These are phyloP conservation scores for Starmerella riodocensis DNA, from an alignment of 805 yeast genomes.

Conservation along the genomic window DNA sequence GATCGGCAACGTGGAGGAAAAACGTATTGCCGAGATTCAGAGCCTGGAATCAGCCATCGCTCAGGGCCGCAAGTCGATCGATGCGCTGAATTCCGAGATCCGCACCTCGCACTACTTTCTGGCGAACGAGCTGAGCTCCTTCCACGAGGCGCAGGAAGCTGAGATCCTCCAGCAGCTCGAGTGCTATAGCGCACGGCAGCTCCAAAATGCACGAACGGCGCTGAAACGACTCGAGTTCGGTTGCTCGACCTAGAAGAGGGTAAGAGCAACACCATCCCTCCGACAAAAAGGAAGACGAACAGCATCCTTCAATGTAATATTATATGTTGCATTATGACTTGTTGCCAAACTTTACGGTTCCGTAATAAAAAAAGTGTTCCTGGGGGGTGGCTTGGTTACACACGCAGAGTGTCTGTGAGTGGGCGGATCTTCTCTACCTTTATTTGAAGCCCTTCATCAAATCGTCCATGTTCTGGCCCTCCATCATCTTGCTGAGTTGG, in stretches of 20 bases:
- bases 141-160: slow-evolving; percentile 26
- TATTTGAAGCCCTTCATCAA: slow-evolving; percentile 10
- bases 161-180: slow-evolving; percentile 23
- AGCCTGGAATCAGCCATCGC: slow-evolving; percentile 24
- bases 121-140: slow-evolving; percentile 29
- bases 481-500: slow-evolving; percentile 43
- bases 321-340: too few relatives aligned
- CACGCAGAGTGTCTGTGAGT: too few relatives aligned
- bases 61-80: slow-evolving; percentile 22
- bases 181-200: slow-evolving; percentile 14
- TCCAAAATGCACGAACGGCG: slow-evolving; percentile 19
- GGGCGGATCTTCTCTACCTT: too few relatives aligned
- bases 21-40: slow-evolving; percentile 25
- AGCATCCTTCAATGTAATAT: too few relatives aligned
- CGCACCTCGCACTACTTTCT: slow-evolving; percentile 27
- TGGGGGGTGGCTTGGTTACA: too few relatives aligned
- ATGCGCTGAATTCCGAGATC: slow-evolving; percentile 24
- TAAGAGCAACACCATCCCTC: too few relatives aligned
- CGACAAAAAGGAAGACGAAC: too few relatives aligned
- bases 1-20: slow-evolving; percentile 27
- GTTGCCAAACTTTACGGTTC: too few relatives aligned
- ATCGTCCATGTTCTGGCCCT: slow-evolving; percentile 62
- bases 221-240: slow-evolving; percentile 16
- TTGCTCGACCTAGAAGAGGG: too few relatives aligned
- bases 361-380: not conserved